Conservation (phyloP, 139 green algal genomes). For the Diplosphaera chodatii region DNA sequence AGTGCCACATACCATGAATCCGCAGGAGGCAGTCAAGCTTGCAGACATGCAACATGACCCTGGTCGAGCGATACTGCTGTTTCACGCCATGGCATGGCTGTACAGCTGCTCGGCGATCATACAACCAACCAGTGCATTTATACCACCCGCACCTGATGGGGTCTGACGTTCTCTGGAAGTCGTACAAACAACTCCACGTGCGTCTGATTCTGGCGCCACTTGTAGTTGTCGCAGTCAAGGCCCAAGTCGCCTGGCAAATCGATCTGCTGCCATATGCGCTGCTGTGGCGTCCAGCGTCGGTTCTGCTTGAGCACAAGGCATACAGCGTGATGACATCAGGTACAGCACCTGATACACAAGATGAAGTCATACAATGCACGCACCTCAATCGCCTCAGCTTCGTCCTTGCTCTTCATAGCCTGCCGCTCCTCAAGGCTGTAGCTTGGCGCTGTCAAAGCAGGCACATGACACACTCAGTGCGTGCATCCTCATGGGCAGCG, state of each 20-base stretch:
- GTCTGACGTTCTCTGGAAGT: conserved; percentile 27
- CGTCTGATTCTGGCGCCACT: conserved; percentile 79
- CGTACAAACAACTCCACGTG: conserved; percentile 68
- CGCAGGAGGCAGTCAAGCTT: no score
- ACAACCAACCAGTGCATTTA: no score
- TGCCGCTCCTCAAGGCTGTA: conserved; percentile 46
- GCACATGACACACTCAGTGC: no score
- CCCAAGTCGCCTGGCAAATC: conserved; percentile 40
- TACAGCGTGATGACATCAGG: no score
- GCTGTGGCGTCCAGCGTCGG: not conserved
- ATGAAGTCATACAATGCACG: not conserved
- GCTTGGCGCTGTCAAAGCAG: conserved; percentile 13
- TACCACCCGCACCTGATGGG: no score
- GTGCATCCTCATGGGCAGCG: not conserved
- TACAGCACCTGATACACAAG: no score
- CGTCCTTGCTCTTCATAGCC: not conserved
- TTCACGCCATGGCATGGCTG: no score
- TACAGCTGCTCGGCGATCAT: no score
- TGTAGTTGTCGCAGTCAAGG: conserved; percentile 51
- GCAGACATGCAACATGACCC: no score
- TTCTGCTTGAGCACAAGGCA: no score
- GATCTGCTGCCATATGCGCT: conserved; percentile 23
- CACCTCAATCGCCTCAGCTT: conserved; percentile 9
- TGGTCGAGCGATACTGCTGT: no score
- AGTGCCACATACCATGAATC: no score